A percentile compares a stretch with the other conserved stretches of the same genome.
Conservation (phyloP, 345 rosid genomes). For the Lenwebbia sp. region DNA sequence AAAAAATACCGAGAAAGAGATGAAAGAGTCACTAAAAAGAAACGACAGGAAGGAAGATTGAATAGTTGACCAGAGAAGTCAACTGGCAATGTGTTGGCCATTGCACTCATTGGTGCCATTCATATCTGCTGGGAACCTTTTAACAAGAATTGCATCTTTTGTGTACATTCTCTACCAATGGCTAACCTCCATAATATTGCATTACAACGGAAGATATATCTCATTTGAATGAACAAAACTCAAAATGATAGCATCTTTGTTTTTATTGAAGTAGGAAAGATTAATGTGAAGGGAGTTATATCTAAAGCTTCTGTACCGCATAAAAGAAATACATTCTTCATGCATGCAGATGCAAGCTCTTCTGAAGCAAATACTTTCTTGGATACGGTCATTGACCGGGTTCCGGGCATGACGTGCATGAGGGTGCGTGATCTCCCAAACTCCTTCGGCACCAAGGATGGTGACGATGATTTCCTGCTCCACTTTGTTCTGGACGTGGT, state of each 20-base stretch:
- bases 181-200: too few species aligned
- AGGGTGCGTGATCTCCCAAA: constrained; percentile 29
- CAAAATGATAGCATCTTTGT: not conserved
- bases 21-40: too few species aligned
- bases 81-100: too few species aligned
- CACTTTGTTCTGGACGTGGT: not conserved
- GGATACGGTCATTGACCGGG: constrained; percentile 26
- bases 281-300: not conserved
- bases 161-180: too few species aligned
- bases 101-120: too few species aligned
- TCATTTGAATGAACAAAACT: too few species aligned
- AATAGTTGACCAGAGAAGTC: too few species aligned
- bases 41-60: too few species aligned
- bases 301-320: not conserved
- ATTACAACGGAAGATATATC: too few species aligned
- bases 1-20: too few species aligned
- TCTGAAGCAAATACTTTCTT: not conserved
- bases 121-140: too few species aligned
- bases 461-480: not conserved
- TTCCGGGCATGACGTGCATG: constrained; percentile 25
- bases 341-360: not conserved
- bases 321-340: not conserved
- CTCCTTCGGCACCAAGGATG: constrained; percentile 20
- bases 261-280: not conserved
- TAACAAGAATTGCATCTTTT: too few species aligned